Percentiles rank a stretch among this genome's conserved stretches.
phyloP scores from a whole-genome alignment of 805 yeast genomes.

The Yamadazyma takamatsuzukensis region DNA sequence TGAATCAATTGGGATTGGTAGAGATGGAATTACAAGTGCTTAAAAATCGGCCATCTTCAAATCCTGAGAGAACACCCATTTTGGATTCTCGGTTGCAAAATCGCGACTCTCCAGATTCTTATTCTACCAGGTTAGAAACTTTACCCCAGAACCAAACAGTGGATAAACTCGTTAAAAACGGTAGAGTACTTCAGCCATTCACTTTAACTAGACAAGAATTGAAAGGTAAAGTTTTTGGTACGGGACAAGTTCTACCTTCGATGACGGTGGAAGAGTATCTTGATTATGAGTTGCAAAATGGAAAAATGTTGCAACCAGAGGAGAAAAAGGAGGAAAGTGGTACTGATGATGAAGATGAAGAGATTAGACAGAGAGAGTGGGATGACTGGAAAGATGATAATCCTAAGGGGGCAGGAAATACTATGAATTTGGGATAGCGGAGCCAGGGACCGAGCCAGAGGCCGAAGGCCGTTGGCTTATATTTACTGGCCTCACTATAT shows the following conservation, averaged over 20 bases:
- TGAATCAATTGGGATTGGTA: constrained; percentile 53
- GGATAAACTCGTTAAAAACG: constrained; percentile 54
- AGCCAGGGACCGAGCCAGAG: not conserved
- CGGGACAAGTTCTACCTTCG: constrained; percentile 90
- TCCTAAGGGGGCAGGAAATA: constrained; percentile 89
- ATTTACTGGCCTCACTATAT: no score
- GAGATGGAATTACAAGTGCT: constrained; percentile 67
- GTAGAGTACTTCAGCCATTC: constrained; percentile 82
- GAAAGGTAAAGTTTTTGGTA: constrained; percentile 70
- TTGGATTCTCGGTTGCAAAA: constrained; percentile 4
- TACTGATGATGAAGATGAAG: constrained; percentile 52
- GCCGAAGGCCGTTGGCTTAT: no score
- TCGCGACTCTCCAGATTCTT: constrained; percentile 34
- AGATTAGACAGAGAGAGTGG: constrained; percentile 81
- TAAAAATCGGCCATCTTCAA: constrained; percentile 31
- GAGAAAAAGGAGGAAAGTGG: constrained; percentile 35
- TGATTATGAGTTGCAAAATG: constrained; percentile 80
- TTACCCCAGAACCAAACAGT: constrained; percentile 30
- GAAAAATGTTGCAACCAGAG: constrained; percentile 61
- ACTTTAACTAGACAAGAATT: constrained; percentile 65
- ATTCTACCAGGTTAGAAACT: constrained; percentile 61
- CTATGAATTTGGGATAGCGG: constrained; percentile 44
- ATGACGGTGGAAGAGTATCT: constrained; percentile 91
- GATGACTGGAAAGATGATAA: constrained; percentile 88
- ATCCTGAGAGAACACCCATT: constrained; percentile 4